These are phyloP conservation scores for Triticum timopheevii DNA, from an alignment of 176 grass and related monocot genomes.

Conservation along the genomic window DNA sequence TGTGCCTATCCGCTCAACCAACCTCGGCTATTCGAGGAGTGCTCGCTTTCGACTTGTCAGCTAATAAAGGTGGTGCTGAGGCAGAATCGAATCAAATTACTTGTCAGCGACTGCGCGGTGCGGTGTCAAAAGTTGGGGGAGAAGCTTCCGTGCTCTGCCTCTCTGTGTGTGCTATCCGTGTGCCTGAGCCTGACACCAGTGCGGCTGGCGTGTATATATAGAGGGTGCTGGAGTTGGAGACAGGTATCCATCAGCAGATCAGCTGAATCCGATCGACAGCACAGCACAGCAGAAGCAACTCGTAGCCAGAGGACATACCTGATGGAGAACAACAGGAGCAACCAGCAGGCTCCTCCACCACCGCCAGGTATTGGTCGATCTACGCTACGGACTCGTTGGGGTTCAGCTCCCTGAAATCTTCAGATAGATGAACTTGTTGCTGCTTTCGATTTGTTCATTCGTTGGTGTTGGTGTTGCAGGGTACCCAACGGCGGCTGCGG, in stretches of 20 bases:
- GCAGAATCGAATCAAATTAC: background rate
- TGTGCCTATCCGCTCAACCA: background rate
- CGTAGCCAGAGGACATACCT: too few species aligned
- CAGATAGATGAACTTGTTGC: background rate
- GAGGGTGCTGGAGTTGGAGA: background rate
- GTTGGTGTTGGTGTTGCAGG: conserved; percentile 21
- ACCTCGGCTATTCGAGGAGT: background rate
- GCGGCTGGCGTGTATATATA: background rate
- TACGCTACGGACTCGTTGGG: background rate
- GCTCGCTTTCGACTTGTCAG: background rate
- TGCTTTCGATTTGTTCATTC: background rate
- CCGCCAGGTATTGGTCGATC: conserved; percentile 1
- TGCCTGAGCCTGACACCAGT: background rate
- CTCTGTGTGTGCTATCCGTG: background rate
- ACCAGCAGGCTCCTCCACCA: conserved; percentile 37
- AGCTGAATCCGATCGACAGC: background rate
- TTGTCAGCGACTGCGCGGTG: background rate
- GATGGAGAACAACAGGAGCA: conserved; percentile 47
- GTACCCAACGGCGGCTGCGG: conserved; percentile 55
- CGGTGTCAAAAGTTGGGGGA: background rate
- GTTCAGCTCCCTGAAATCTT: background rate
- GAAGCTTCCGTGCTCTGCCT: background rate
- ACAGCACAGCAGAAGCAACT: too few species aligned
- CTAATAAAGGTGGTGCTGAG: background rate
- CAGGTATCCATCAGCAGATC: background rate